phyloP scores from a whole-genome alignment of 1,284 basidiomycete species.

The Melampsora larici-populina region DNA sequence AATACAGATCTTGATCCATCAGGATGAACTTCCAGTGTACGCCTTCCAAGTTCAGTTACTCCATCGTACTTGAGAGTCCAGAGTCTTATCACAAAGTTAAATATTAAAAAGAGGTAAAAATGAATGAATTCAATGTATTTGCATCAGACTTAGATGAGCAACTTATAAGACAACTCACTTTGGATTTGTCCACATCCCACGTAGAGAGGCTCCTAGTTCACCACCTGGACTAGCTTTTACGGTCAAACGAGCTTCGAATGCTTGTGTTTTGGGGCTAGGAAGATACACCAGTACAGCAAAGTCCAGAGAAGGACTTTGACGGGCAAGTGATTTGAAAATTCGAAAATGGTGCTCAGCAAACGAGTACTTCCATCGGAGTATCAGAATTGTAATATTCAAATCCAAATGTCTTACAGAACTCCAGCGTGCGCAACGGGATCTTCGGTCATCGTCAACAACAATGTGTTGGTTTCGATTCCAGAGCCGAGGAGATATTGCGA shows the following conservation, averaged over 20 bases:
- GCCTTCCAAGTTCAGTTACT: constrained; percentile 35
- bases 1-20: constrained; percentile 10
- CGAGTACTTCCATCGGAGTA: background rate
- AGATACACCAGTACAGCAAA: constrained; percentile 43
- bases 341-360: background rate
- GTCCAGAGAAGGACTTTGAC: constrained; percentile 30
- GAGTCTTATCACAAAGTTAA: constrained; percentile 14
- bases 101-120: background rate
- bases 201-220: constrained; percentile 37
- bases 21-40: background rate
- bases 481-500: constrained; percentile 39
- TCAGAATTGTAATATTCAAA: background rate
- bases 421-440: constrained; percentile 31
- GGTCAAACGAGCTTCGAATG: constrained; percentile 37
- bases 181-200: constrained; percentile 43
- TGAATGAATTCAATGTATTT: background rate
- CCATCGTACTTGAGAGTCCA: constrained; percentile 43
- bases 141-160: no score
- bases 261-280: constrained; percentile 20
- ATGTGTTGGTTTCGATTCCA: constrained; percentile 44
- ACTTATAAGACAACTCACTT: constrained; percentile 29
- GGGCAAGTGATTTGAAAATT: background rate
- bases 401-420: constrained; percentile 27
- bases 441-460: constrained; percentile 41
- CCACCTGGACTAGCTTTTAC: constrained; percentile 36